Evolutionary conservation across 2,329 filamentous ascomycete species (phyloP).

Genomic region (Pseudophaeomoniella oleicola): DNA sequence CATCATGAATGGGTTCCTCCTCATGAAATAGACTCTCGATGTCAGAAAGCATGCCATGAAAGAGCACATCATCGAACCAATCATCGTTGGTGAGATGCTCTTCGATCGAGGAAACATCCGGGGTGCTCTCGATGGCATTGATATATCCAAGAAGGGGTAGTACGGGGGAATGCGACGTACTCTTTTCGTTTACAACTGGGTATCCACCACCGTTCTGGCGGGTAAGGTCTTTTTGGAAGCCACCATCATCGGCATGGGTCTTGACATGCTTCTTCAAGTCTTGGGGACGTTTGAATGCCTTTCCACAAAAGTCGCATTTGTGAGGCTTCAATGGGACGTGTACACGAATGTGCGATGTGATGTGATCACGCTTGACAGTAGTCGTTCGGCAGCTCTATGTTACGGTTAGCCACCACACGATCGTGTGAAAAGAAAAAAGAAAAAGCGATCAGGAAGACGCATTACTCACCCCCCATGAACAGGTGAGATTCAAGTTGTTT

Average conservation of each 20-base stretch:
- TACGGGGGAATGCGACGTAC: background rate
- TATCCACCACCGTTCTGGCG: constrained; percentile 7
- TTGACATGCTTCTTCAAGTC: constrained; percentile 99
- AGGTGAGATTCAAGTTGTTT: constrained; percentile 94
- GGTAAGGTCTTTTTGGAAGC: background rate
- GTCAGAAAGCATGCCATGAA: no score
- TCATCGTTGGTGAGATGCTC: no score
- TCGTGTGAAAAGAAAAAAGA: no score
- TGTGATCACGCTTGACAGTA: constrained; percentile 97
- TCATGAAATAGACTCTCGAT: no score
- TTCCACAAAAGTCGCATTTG: constrained; percentile 97
- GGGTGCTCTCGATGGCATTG: no score
- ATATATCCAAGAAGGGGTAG: background rate
- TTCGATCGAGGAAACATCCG: no score
- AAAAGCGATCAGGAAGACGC: background rate
- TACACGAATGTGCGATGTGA: constrained; percentile 95
- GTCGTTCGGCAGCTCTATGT: constrained; percentile 76
- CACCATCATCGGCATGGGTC: constrained; percentile 80
- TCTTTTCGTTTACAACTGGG: background rate
- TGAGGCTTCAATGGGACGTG: constrained; percentile 98
- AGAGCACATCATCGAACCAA: no score
- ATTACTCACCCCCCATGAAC: constrained; percentile 67
- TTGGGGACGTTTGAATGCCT: constrained; percentile 97
- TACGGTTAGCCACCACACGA: no score
- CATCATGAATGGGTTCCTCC: no score